A percentile compares a stretch with the other conserved stretches of the same genome.
Evolutionary conservation across 2,329 filamentous ascomycete genomes (phyloP).

Genomic region (Cryphonectria radicalis): DNA sequence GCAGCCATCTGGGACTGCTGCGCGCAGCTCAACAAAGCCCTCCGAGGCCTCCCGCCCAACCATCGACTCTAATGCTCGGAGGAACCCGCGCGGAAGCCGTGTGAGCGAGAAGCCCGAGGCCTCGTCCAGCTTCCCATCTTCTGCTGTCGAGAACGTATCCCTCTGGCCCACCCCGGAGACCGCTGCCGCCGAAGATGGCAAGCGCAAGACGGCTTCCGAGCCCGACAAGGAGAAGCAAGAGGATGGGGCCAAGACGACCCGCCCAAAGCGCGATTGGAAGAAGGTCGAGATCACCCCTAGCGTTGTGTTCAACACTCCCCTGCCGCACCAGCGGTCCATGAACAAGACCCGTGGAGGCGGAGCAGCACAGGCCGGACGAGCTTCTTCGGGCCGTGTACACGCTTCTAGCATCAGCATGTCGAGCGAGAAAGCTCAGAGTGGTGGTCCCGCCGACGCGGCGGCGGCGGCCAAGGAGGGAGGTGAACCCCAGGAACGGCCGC

Average conservation of each 20-base stretch:
- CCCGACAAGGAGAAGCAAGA: slow-evolving; percentile 66
- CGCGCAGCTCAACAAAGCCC: slow-evolving; percentile 30
- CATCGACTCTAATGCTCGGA: slow-evolving; percentile 47
- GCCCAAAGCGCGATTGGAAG: slow-evolving; percentile 83
- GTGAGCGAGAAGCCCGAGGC: slow-evolving; percentile 49
- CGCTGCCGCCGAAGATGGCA: slow-evolving; percentile 70
- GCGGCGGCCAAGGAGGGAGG: slow-evolving; percentile 9
- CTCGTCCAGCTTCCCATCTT: slow-evolving; percentile 44
- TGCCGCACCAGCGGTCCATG: slow-evolving; percentile 58
- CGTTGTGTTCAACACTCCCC: slow-evolving; percentile 83
- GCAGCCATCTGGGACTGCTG: slow-evolving; percentile 31
- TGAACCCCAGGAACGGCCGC: slow-evolving; percentile 22
- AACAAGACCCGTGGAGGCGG: slow-evolving; percentile 54
- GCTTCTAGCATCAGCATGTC: slow-evolving; percentile 23
- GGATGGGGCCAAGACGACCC: slow-evolving; percentile 53
- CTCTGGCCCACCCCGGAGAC: slow-evolving; percentile 92
- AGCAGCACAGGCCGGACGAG: slow-evolving; percentile 44
- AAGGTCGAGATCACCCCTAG: slow-evolving; percentile 71
- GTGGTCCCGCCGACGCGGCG: slow-evolving; percentile 13
- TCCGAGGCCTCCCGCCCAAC: slow-evolving; percentile 46
- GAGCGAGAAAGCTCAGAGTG: slow-evolving; percentile 35
- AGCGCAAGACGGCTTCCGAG: slow-evolving; percentile 72
- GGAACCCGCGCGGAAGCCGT: slow-evolving; percentile 51
- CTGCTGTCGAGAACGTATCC: slow-evolving; percentile 74
- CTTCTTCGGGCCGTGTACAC: slow-evolving; percentile 36